These are phyloP conservation scores for Cercospora beticola DNA, from an alignment of 2,329 filamentous ascomycete genomes.

Conservation along the genomic window DNA sequence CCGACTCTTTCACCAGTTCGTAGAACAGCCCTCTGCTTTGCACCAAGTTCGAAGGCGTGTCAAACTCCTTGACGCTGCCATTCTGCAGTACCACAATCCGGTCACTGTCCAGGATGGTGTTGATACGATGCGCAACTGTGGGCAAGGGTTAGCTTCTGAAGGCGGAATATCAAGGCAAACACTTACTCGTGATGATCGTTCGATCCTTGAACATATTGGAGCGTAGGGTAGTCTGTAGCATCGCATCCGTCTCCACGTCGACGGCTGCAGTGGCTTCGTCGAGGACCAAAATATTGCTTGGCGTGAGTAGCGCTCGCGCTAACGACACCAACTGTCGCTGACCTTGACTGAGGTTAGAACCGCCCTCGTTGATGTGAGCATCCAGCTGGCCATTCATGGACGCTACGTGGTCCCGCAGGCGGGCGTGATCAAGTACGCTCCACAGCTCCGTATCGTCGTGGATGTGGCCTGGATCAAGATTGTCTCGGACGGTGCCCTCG, in stretches of 20 bases:
- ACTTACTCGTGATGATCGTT: constrained; percentile 82
- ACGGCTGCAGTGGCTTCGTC: constrained; percentile 90
- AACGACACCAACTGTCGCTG: constrained; percentile 93
- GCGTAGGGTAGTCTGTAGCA: constrained; percentile 63
- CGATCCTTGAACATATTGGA: constrained; percentile 76
- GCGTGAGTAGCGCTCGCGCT: constrained; percentile 88
- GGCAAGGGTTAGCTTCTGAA: background rate
- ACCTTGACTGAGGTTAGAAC: constrained; percentile 91
- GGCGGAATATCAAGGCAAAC: background rate
- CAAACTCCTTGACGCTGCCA: constrained; percentile 88
- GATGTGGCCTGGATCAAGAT: constrained; percentile 89
- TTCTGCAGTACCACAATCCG: constrained; percentile 91
- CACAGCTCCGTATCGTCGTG: constrained; percentile 97
- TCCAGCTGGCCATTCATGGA: constrained; percentile 88
- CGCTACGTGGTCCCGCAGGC: constrained; percentile 84
- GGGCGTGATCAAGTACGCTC: constrained; percentile 81
- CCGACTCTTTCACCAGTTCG: constrained; percentile 86
- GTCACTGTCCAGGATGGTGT: constrained; percentile 88
- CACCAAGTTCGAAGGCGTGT: constrained; percentile 76
- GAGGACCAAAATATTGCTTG: constrained; percentile 93
- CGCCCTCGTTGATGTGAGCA: constrained; percentile 88
- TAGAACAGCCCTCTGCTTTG: constrained; percentile 78
- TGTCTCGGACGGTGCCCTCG: constrained; percentile 88
- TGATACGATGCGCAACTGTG: constrained; percentile 83
- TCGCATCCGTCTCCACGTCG: constrained; percentile 65